phyloP scores from a whole-genome alignment of 2,329 filamentous ascomycete genomes.

The Dactylellina leptospora region DNA sequence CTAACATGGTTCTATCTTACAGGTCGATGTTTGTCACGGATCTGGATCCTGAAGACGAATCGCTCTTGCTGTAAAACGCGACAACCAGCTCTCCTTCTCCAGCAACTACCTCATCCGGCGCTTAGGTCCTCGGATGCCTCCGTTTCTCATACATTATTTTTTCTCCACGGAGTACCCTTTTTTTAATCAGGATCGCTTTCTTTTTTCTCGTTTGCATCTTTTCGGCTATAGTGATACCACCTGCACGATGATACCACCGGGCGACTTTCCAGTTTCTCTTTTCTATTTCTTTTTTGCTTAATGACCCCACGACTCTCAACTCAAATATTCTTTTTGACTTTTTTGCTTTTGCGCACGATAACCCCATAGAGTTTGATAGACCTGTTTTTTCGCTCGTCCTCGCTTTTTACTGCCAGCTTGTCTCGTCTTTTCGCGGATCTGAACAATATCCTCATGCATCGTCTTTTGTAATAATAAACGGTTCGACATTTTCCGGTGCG shows the following conservation, averaged over 20 bases:
- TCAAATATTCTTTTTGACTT: slow-evolving; percentile 30
- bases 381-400: slow-evolving; percentile 14
- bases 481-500: slow-evolving; percentile 50
- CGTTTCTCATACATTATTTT: slow-evolving; percentile 30
- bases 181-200: slow-evolving; percentile 29
- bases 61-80: slow-evolving; percentile 44
- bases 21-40: slow-evolving; percentile 53
- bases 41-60: slow-evolving; percentile 53
- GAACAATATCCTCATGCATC: slow-evolving; percentile 14
- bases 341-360: slow-evolving; percentile 44
- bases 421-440: slow-evolving; percentile 15
- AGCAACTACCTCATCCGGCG: slow-evolving; percentile 47
- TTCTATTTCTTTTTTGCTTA: slow-evolving; percentile 31
- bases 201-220: slow-evolving; percentile 32
- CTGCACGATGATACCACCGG: slow-evolving; percentile 53
- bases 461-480: slow-evolving; percentile 34
- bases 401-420: slow-evolving; percentile 2
- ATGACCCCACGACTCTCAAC: slow-evolving; percentile 51
- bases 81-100: slow-evolving; percentile 9
- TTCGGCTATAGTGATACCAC: slow-evolving; percentile 53
- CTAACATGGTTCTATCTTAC: slow-evolving; percentile 22
- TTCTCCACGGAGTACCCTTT: slow-evolving; percentile 38
- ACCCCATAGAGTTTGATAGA: slow-evolving; percentile 48
- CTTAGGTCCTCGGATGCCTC: slow-evolving; percentile 47
- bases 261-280: slow-evolving; percentile 25